These are phyloP conservation scores for Selaginella moellendorffii DNA, from an alignment of 75 land plant species.

Conservation along the genomic window DNA sequence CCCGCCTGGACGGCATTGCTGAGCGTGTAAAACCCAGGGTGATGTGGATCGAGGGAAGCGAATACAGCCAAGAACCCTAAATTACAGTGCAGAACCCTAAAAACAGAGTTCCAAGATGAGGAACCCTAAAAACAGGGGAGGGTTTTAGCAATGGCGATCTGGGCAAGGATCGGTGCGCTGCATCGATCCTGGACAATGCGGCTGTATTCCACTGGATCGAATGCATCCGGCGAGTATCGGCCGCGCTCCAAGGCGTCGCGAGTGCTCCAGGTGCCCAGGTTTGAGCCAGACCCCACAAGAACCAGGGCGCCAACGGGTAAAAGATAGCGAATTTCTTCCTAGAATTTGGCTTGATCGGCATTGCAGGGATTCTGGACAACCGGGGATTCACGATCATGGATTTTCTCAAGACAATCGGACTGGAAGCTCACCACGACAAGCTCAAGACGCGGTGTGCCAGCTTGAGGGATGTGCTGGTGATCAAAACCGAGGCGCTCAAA, in stretches of 20 bases:
- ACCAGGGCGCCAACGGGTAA: neutral
- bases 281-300: neutral
- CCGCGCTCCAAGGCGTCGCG: neutral
- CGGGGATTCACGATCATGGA: neutral
- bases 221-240: no score
- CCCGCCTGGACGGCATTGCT: conserved; percentile 17
- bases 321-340: no score
- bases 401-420: neutral
- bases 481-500: neutral
- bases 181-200: no score
- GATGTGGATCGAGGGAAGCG: conserved; percentile 24
- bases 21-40: conserved; percentile 23
- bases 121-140: no score
- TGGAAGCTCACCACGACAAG: neutral
- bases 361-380: neutral
- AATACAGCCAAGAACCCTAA: no score
- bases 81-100: no score
- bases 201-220: no score
- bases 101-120: no score
- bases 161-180: no score
- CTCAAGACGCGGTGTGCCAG: neutral
- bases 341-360: no score
- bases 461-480: neutral
- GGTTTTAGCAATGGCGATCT: no score
- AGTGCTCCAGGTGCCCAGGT: neutral